Base-by-base conservation (phyloP, 23 red algal species). In the Rhodosorus marinus region DNA sequence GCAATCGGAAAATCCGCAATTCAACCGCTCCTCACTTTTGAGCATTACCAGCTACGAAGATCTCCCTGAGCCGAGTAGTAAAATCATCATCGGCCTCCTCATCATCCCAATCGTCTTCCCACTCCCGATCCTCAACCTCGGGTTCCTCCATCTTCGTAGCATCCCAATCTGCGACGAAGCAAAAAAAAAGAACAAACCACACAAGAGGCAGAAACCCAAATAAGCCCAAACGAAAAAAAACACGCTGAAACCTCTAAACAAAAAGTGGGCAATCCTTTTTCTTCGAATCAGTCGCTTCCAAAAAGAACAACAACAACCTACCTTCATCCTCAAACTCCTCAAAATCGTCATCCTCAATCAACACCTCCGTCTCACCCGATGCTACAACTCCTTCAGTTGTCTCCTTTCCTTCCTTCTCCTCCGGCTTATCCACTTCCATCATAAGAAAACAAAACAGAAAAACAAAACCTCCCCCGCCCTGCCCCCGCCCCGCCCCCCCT, bases 21-120 rank as follows among this genome's bases (percentile, higher is more conserved):
- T n/a, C n/a, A n/a, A n/a, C n/a, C n/a, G n/a, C n/a, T n/a, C n/a
- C n/a, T n/a, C n/a, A n/a, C n/a, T n/a, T n/a, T n/a, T n/a, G n/a
- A n/a, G n/a, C n/a, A n/a, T n/a, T n/a, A n/a, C n/a, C n/a, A n/a
- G 43, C 52, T 24, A 26, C 43, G 15, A 88, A 49, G 65, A 77
- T 72, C 8, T 55, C 49, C 27, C 81, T 66, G 11, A 88, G 59
- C 7, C 66, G 69, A n/a, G 47, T 53, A 3, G 60, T 51, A 71
- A 88, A 88, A 19, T 77, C 59, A 38, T 75, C 71, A 11, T 88
- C 81, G 0, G 53, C 70, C 30, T 61, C 70, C 54, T 88, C 81
- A 27, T 88, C 81, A 33, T 88, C 81, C 81, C 81, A 88, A 26
- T 88, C 73, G 36, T 88, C 81, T 57, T 88, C 57, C 81, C 81